A percentile compares a stretch with the other conserved stretches of the same genome.
These are phyloP conservation scores for Gamarada debralockiae DNA, from an alignment of 495 filamentous ascomycete genomes.

Conservation along the genomic window DNA sequence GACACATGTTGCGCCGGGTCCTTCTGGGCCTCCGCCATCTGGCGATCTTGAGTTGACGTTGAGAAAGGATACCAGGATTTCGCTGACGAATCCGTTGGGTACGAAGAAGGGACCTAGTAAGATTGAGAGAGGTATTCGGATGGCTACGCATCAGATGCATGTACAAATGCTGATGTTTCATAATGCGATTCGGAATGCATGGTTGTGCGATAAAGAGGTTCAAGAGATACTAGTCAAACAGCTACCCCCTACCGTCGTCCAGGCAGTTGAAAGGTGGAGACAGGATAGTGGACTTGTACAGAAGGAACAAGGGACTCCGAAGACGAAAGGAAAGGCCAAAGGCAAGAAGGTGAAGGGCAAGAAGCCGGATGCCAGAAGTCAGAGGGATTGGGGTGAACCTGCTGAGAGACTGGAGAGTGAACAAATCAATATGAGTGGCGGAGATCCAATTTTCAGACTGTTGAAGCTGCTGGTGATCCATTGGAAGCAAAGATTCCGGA, in stretches of 20 bases:
- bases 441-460: conserved; percentile 78
- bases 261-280: conserved; percentile 74
- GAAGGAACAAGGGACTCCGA: conserved; percentile 27
- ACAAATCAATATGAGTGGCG: conserved; percentile 64
- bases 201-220: conserved; percentile 74
- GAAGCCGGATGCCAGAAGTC: conserved; percentile 39
- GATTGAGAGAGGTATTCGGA: conserved; percentile 72
- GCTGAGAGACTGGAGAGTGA: conserved; percentile 68
- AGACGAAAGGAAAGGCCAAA: conserved; percentile 26
- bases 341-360: conserved; percentile 31
- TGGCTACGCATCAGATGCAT: conserved; percentile 80
- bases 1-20: conserved; percentile 23
- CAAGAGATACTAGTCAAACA: conserved; percentile 74
- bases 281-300: conserved; percentile 56
- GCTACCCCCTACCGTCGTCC: conserved; percentile 58
- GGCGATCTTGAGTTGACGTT: conserved; percentile 77
- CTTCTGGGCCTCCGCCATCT: conserved; percentile 26
- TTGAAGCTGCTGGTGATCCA: conserved; percentile 71
- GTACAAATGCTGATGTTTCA: conserved; percentile 87
- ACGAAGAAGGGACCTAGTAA: conserved; percentile 85
- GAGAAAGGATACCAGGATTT: conserved; percentile 49
- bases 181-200: conserved; percentile 81
- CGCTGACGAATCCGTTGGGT: conserved; percentile 53
- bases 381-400: conserved; percentile 71
- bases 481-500: conserved; percentile 82